These are phyloP conservation scores for Penicillium lagena DNA, from an alignment of 495 filamentous ascomycete genomes.

Conservation along the genomic window DNA sequence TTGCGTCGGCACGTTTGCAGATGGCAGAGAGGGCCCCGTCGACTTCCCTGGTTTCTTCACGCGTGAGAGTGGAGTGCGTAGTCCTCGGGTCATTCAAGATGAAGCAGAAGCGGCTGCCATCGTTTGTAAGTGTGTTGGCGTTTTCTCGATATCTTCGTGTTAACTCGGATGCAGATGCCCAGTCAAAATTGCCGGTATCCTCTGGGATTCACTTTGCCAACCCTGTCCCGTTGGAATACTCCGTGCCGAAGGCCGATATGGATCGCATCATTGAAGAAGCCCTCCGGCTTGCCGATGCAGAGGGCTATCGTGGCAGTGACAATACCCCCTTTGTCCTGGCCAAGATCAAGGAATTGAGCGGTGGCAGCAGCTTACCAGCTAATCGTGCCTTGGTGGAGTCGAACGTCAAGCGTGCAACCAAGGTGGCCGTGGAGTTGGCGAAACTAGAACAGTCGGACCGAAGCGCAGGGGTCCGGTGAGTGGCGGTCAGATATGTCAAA, in stretches of 20 bases:
- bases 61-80: constrained; percentile 73
- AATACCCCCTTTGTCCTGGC: constrained; percentile 85
- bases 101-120: constrained; percentile 82
- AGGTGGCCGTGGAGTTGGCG: constrained; percentile 69
- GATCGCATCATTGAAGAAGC: constrained; percentile 67
- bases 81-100: constrained; percentile 64
- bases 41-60: constrained; percentile 90
- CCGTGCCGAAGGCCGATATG: constrained; percentile 68
- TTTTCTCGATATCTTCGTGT: not conserved
- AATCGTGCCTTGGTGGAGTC: constrained; percentile 73
- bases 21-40: constrained; percentile 58
- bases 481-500: constrained; percentile 15
- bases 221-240: constrained; percentile 67
- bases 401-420: constrained; percentile 75
- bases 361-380: constrained; percentile 61
- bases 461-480: constrained; percentile 34
- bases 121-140: constrained; percentile 53
- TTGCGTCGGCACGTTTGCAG: constrained; percentile 79
- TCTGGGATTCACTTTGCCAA: constrained; percentile 83
- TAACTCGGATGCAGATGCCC: constrained; percentile 44
- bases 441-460: constrained; percentile 46
- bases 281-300: constrained; percentile 60
- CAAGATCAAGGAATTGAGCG: constrained; percentile 75
- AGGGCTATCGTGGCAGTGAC: constrained; percentile 64
- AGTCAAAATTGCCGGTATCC: constrained; percentile 55